phyloP scores from a whole-genome alignment of 2,329 filamentous ascomycete genomes.

The Scedosporium aurantiacum region DNA sequence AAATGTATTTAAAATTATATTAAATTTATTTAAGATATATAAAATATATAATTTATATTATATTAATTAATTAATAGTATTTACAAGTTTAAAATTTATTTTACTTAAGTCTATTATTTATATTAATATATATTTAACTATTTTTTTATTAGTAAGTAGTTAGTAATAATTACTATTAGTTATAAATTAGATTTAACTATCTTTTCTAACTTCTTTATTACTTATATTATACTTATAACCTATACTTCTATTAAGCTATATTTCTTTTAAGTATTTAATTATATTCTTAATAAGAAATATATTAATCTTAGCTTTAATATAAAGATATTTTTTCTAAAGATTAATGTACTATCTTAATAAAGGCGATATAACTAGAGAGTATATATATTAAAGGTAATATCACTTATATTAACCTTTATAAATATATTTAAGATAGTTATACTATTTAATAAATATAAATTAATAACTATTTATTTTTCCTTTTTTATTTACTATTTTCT shows the following conservation, averaged over 20 bases:
- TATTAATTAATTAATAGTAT: neutral
- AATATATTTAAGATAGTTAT: conserved; percentile 1
- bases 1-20: neutral
- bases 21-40: neutral
- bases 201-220: neutral
- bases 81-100: neutral
- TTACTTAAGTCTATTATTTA: neutral
- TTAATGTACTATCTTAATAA: neutral
- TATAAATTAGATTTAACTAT: neutral
- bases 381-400: no score
- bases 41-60: neutral
- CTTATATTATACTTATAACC: neutral
- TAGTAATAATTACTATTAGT: neutral
- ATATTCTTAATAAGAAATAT: no score
- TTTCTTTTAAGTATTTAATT: neutral
- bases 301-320: neutral
- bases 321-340: neutral
- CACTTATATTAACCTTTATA: no score
- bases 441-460: neutral
- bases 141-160: neutral
- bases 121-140: neutral
- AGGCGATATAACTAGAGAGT: neutral
- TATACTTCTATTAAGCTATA: neutral
- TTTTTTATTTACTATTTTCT: neutral
- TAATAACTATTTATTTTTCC: neutral